Evolutionary conservation across 192 early-diverging fungal genomes (phyloP), one percentile per base, ranked within the genome.

Genomic region (Coemansia biformis): DNA sequence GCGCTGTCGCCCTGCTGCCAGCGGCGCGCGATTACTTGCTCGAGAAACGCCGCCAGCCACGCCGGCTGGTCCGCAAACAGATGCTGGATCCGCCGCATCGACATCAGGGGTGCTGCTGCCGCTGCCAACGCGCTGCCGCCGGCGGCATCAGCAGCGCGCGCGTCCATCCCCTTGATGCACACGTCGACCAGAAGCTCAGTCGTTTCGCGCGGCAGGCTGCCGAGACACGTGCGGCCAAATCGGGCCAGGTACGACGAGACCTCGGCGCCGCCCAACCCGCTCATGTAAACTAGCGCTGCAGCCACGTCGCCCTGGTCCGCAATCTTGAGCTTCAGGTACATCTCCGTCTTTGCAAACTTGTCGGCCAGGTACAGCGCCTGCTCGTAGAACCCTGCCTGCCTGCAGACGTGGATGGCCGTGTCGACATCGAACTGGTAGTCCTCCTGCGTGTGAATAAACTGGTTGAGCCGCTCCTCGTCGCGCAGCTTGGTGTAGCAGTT

Each of bases 401-500:
- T 76, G 62, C 93, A 96, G 11, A 95, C 92, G 36, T 83, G 77
- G 47, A 98, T 95, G 22, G 92, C 96, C 0, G 91, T 96, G 43
- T 95, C 91, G 8, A 96, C 74, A 54, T 98, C 96, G 66, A 98
- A 98, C 19, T 80, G 82, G 40, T 86, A 72, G 40, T 91, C 84
- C 15, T 72, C 81, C 54, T 86, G 84, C 10, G 81, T 84, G 67
- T 83, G 61, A 23, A 98, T 87, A 58, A 99, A 96, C 62, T 81
- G 79, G 65, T 92, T 86, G 5, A 99, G 61, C n/a, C 83, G 53
- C 38, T 79, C 79, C 14, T 89, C 84, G 66, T 92, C 92, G 47
- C 88, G 86, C 21, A 94, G 75, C 66, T 96, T 95, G 7, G 93
- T 92, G 63, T 99, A 99, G 77, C 96, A 99, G 63, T 96, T 96